Evolutionary conservation across 2,329 filamentous ascomycete species (phyloP), one percentile per base, ranked within the genome.

Genomic region (Ilyonectria destructans): DNA sequence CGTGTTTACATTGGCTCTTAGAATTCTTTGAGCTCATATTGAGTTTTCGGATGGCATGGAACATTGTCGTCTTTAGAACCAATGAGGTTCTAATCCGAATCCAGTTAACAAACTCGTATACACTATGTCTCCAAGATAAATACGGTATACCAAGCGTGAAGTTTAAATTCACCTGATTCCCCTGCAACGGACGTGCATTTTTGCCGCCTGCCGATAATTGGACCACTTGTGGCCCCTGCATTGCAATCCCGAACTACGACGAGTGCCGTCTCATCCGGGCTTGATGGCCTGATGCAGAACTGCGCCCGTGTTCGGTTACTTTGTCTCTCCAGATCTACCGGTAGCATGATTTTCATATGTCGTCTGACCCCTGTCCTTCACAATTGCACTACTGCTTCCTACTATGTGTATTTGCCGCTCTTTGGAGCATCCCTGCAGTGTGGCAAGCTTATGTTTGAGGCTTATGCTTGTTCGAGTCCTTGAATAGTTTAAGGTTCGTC

Each of bases 31-130:
- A 3, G 40, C 12, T 19, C 3, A 21, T 15, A 35, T 51, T 58
- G 13, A 58, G 17, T 29, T 58, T 58, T 58, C n/a, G 26, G 21
- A 45, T 26, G 46, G 5, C 46, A 31, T 33, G 26, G 26, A 57
- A 13, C 9, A 35, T 21, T 4, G 10, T 58, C 9, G n/a, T 40
- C 35, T 7, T 49, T 29, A 15, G 23, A 3, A 48, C 19, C 15
- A 29, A 17, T 19, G 46, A 49, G 21, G 23, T 51, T 5, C 23
- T 31, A 19, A 19, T 31, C 26, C 26, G 15, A 15, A 10, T 17
- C 6, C 6, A 40, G 37, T 40, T 40, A 40, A 40, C 4, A n/a
- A 49, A 29, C 45, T 23, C 21, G 45, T 23, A 23, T 23, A 26
- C 21, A 17, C 13, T 15, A 40, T 40, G 15, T 40, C 37, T 3